Conservation (phyloP, 1,139 yeast genomes). For the Yamadazyma oceani region DNA sequence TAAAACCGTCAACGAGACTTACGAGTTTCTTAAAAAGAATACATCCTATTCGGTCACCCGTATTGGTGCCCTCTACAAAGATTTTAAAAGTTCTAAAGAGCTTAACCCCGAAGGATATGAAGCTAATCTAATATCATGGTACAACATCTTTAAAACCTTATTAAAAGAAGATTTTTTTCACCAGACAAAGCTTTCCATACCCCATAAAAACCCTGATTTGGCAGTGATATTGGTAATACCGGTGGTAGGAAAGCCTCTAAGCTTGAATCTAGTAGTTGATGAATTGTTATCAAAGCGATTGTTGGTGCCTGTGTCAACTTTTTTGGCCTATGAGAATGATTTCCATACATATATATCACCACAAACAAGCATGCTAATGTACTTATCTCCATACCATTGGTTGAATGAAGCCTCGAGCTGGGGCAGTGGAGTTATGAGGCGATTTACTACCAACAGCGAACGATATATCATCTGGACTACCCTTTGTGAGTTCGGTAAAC, state of each 20-base stretch:
- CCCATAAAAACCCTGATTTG: constrained; percentile 24
- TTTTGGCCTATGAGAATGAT: constrained; percentile 11
- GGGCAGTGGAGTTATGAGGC: constrained; percentile 2
- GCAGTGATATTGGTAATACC: constrained; percentile 23
- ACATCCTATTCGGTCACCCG: constrained; percentile 31
- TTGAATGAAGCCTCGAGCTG: constrained; percentile 6
- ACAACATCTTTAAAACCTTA: constrained; percentile 23
- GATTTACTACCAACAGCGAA: constrained; percentile 19
- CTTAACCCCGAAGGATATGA: constrained; percentile 67
- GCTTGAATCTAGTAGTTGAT: constrained; percentile 23
- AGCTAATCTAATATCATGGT: constrained; percentile 73
- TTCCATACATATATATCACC: constrained; percentile 13
- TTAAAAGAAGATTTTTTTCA: constrained; percentile 18
- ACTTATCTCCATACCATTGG: constrained; percentile 25
- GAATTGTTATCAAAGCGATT: constrained; percentile 25
- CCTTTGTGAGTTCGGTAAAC: constrained; percentile 19
- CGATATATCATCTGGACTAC: constrained; percentile 27
- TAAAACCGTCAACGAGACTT: constrained; percentile 1
- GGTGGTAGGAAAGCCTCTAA: constrained; percentile 30
- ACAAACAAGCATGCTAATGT: constrained; percentile 11
- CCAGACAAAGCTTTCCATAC: constrained; percentile 21
- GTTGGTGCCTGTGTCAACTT: constrained; percentile 27
- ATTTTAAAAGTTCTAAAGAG: constrained; percentile 51
- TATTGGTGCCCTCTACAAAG: constrained; percentile 62
- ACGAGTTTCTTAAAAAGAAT: constrained; percentile 8